phyloP scores from a whole-genome alignment of 805 yeast species.

The Yamadazyma sp. region DNA sequence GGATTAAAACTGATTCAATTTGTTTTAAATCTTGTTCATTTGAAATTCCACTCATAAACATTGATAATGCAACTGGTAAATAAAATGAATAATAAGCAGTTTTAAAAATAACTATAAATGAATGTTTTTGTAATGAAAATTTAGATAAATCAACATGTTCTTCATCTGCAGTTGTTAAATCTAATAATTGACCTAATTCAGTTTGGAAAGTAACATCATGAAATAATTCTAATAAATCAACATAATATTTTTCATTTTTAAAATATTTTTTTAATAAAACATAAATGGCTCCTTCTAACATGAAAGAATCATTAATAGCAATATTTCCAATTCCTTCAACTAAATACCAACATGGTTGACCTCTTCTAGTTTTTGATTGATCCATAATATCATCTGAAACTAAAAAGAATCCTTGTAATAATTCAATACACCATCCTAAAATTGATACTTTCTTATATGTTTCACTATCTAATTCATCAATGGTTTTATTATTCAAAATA shows the following conservation, averaged over 20 bases:
- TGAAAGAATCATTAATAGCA: slow-evolving; percentile 96
- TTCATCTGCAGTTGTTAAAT: slow-evolving; percentile 96
- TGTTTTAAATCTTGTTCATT: slow-evolving; percentile 77
- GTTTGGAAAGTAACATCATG: slow-evolving; percentile 98
- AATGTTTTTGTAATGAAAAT: slow-evolving; percentile 85
- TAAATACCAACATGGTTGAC: slow-evolving; percentile 97
- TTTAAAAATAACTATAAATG: slow-evolving; percentile 92
- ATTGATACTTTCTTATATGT: slow-evolving; percentile 84
- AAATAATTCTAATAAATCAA: slow-evolving; percentile 87
- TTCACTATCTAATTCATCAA: slow-evolving; percentile 56
- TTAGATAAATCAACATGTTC: slow-evolving; percentile 85
- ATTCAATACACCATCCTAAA: slow-evolving; percentile 93
- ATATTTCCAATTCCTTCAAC: slow-evolving; percentile 78
- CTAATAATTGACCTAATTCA: slow-evolving; percentile 93
- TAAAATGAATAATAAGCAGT: slow-evolving; percentile 98
- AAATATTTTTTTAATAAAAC: slow-evolving; percentile 85
- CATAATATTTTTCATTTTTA: slow-evolving; percentile 76
- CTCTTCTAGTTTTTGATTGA: slow-evolving; percentile 92
- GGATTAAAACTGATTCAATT: slow-evolving; percentile 82
- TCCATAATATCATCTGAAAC: slow-evolving; percentile 99
- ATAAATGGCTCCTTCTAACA: slow-evolving; percentile 94
- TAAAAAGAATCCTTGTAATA: slow-evolving; percentile 92
- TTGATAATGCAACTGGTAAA: slow-evolving; percentile 94
- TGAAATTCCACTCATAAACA: slow-evolving; percentile 83
- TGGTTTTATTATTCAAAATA: slow-evolving; percentile 59